phyloP scores from a whole-genome alignment of 495 filamentous ascomycete genomes.

The Penicillium goetzii region DNA sequence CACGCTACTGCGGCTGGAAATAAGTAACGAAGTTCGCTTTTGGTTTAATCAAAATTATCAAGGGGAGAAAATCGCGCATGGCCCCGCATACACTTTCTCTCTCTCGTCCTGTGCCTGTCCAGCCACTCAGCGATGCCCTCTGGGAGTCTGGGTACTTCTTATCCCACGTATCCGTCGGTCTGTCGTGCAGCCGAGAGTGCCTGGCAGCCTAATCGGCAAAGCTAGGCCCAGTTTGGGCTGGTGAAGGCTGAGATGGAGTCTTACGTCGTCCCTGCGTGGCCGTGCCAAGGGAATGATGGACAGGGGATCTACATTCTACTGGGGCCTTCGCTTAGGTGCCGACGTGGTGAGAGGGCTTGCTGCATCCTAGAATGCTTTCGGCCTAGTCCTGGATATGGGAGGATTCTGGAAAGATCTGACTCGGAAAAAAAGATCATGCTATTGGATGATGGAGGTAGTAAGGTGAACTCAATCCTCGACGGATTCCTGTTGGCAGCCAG shows the following conservation, averaged over 20 bases:
- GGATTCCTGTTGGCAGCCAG: background rate
- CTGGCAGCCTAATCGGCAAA: background rate
- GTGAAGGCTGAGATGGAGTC: slow-evolving; percentile 2
- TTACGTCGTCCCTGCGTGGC: slow-evolving; percentile 15
- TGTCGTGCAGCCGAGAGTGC: slow-evolving; percentile 14
- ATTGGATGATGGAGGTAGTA: slow-evolving; percentile 1
- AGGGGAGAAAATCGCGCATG: slow-evolving; percentile 28
- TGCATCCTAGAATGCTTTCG: slow-evolving; percentile 5
- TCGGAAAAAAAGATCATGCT: slow-evolving; percentile 4
- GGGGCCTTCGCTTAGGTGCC: slow-evolving; percentile 21
- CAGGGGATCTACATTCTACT: slow-evolving; percentile 19
- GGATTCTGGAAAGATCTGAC: slow-evolving; percentile 17
- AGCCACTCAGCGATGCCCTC: background rate
- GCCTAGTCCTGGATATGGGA: slow-evolving; percentile 2
- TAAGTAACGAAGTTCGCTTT: slow-evolving; percentile 2
- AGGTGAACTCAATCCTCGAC: slow-evolving; percentile 1
- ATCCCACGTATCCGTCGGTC: background rate
- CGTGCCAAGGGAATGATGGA: slow-evolving; percentile 15
- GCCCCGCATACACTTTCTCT: slow-evolving; percentile 6
- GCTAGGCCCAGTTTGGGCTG: background rate
- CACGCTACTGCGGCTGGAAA: slow-evolving; percentile 18
- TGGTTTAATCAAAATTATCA: no score
- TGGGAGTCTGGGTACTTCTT: background rate
- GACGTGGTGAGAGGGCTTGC: slow-evolving; percentile 6
- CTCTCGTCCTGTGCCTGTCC: background rate